Evolutionary conservation across 176 grass and related monocot genomes (phyloP).

Genomic region (Luzula sylvatica): DNA sequence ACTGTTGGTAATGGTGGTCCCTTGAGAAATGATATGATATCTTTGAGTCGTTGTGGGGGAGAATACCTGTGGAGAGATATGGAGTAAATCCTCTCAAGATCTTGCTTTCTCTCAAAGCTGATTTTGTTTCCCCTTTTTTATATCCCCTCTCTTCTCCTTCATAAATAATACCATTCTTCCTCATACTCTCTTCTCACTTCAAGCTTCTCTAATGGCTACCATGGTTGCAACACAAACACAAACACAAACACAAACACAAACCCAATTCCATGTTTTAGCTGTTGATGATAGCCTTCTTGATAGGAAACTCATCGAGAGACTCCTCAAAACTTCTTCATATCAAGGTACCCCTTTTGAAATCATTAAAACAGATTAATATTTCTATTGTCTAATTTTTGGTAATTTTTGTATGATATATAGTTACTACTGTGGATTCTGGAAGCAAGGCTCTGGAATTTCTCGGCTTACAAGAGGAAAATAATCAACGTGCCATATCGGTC

Average conservation of each 20-base stretch:
- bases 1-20: background rate
- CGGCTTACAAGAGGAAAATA: slow-evolving; percentile 41
- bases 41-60: slow-evolving; percentile 8
- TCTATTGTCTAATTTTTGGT: background rate
- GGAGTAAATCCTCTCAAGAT: slow-evolving; percentile 64
- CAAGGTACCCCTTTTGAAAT: slow-evolving; percentile 29
- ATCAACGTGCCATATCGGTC: slow-evolving; percentile 10
- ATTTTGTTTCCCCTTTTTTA: slow-evolving; percentile 45
- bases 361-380: background rate
- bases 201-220: slow-evolving; percentile 30
- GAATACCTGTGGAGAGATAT: slow-evolving; percentile 74
- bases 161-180: slow-evolving; percentile 23
- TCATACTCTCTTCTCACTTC: slow-evolving; percentile 7
- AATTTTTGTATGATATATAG: slow-evolving; percentile 20
- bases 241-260: no score
- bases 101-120: slow-evolving; percentile 49
- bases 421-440: slow-evolving; percentile 78
- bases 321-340: slow-evolving; percentile 84
- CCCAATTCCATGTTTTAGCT: slow-evolving; percentile 65
- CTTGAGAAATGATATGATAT: no score
- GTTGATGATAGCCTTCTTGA: slow-evolving; percentile 79
- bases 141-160: slow-evolving; percentile 23
- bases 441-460: slow-evolving; percentile 71
- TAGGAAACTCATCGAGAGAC: slow-evolving; percentile 82
- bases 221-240: slow-evolving; percentile 27